phyloP scores from a whole-genome alignment of 495 filamentous ascomycete genomes.

The Aspergillus funiculosus region DNA sequence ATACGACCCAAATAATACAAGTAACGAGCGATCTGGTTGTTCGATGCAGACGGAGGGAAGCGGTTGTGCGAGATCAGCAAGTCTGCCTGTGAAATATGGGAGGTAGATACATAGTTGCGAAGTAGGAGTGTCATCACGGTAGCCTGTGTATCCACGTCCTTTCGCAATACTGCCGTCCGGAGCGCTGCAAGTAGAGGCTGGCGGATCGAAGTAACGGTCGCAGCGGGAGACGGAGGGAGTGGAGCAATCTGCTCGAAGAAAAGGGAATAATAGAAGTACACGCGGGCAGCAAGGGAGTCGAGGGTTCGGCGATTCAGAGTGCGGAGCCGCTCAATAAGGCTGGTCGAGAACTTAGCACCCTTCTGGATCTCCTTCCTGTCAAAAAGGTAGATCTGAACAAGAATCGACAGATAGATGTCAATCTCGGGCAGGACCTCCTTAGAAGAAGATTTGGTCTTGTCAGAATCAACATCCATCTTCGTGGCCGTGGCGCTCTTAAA shows the following conservation, averaged over 20 bases:
- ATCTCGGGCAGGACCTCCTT: conserved; percentile 85
- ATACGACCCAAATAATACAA: conserved; percentile 94
- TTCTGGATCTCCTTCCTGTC: conserved; percentile 72
- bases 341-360: conserved; percentile 76
- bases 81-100: conserved; percentile 95
- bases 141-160: conserved; percentile 93
- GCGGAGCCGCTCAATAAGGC: conserved; percentile 77
- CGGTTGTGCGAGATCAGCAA: conserved; percentile 89
- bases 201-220: conserved; percentile 77
- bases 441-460: conserved; percentile 36
- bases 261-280: conserved; percentile 95
- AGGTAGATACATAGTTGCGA: conserved; percentile 92
- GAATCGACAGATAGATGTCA: conserved; percentile 84
- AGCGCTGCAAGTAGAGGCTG: conserved; percentile 82
- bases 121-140: conserved; percentile 90
- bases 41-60: conserved; percentile 87
- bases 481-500: conserved; percentile 48
- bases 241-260: conserved; percentile 87
- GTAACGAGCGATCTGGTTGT: conserved; percentile 96
- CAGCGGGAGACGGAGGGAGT: conserved; percentile 77
- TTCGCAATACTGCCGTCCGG: conserved; percentile 86
- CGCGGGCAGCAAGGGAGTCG: conserved; percentile 86
- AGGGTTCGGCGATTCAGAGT: conserved; percentile 86
- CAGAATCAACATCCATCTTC: conserved; percentile 76
- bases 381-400: conserved; percentile 83